Conservation (phyloP, 495 filamentous ascomycete species). For the Coniosporium apollinis region DNA sequence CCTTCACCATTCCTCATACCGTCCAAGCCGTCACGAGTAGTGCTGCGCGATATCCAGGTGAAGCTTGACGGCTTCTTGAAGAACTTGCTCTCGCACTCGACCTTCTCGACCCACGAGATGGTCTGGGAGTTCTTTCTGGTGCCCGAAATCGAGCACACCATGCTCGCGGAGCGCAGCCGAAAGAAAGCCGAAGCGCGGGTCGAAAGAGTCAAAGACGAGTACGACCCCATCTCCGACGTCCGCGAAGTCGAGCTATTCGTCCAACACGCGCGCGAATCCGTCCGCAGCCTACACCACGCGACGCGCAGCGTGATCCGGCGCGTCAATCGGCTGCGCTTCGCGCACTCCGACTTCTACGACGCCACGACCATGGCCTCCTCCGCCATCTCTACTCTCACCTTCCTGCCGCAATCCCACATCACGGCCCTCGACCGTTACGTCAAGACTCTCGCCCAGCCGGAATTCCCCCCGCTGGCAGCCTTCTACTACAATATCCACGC, state of each 20-base stretch:
- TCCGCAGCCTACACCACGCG: constrained; percentile 65
- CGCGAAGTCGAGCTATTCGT: constrained; percentile 90
- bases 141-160: constrained; percentile 75
- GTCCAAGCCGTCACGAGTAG: constrained; percentile 71
- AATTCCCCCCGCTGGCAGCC: constrained; percentile 53
- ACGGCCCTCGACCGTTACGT: constrained; percentile 59
- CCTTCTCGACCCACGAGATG: constrained; percentile 92
- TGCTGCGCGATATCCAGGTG: constrained; percentile 75
- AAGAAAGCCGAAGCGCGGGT: constrained; percentile 67
- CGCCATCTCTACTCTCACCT: constrained; percentile 40
- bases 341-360: constrained; percentile 46
- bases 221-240: constrained; percentile 59
- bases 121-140: constrained; percentile 99
- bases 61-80: constrained; percentile 75
- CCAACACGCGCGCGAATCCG: constrained; percentile 70
- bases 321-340: constrained; percentile 40
- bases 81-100: constrained; percentile 73
- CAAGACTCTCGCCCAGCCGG: constrained; percentile 43
- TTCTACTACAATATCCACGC: constrained; percentile 63
- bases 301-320: constrained; percentile 64
- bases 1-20: constrained; percentile 85
- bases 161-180: constrained; percentile 75
- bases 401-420: constrained; percentile 50
- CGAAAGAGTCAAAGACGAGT: constrained; percentile 79
- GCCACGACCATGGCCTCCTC: constrained; percentile 42